phyloP scores from a whole-genome alignment of 2,329 filamentous ascomycete species.

The Trichoderma sp. region DNA sequence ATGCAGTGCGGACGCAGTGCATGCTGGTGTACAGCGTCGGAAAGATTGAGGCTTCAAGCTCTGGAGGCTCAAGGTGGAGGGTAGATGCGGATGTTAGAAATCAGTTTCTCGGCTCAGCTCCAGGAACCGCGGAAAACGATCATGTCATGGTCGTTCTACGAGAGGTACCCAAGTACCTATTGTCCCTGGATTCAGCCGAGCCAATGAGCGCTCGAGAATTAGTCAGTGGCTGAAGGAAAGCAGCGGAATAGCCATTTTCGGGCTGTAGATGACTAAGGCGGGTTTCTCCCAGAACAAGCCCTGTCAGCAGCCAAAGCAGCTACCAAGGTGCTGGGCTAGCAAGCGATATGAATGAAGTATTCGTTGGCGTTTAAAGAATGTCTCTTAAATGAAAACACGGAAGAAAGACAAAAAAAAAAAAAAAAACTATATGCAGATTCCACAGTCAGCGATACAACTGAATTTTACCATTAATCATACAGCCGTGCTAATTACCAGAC shows the following conservation, averaged over 20 bases:
- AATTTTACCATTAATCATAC: background rate
- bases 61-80: slow-evolving; percentile 10
- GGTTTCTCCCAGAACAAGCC: background rate
- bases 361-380: background rate
- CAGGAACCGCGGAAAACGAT: slow-evolving; percentile 3
- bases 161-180: slow-evolving; percentile 1
- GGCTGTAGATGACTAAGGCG: background rate
- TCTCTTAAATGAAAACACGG: background rate
- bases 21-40: slow-evolving; percentile 18
- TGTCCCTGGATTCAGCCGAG: slow-evolving; percentile 28
- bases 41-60: background rate
- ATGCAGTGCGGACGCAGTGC: background rate
- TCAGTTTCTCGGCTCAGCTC: slow-evolving; percentile 23
- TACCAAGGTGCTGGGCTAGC: background rate
- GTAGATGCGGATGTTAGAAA: slow-evolving; percentile 22
- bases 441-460: background rate
- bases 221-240: slow-evolving; percentile 14
- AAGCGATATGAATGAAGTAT: background rate
- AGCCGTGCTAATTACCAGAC: background rate
- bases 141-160: slow-evolving; percentile 26
- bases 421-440: background rate
- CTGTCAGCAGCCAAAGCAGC: background rate
- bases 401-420: background rate
- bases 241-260: slow-evolving; percentile 17
- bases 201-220: slow-evolving; percentile 29